phyloP scores from a whole-genome alignment of 331 rosid species.

The Malus hybrid region DNA sequence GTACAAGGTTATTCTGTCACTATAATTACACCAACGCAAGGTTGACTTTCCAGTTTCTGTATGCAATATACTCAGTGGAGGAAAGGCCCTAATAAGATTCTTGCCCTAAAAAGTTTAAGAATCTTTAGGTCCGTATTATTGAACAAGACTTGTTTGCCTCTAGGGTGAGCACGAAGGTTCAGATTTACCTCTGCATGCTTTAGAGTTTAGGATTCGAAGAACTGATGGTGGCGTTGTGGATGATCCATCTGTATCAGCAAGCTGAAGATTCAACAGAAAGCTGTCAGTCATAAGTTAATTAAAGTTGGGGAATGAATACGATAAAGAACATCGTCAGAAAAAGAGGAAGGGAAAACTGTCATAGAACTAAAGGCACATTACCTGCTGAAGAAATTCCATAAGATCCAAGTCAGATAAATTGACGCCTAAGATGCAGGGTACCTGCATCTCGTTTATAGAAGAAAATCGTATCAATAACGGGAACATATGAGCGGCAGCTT shows the following conservation, averaged over 20 bases:
- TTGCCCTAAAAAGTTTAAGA: too few relatives aligned
- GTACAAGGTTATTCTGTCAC: background rate
- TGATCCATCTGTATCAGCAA: constrained; percentile 95
- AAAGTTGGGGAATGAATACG: background rate
- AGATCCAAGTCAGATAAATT: constrained; percentile 75
- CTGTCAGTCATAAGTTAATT: constrained; percentile 4
- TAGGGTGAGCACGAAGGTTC: background rate
- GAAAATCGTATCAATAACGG: constrained; percentile 2
- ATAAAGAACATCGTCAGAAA: constrained; percentile 2
- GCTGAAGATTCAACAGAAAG: constrained; percentile 36
- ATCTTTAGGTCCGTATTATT: background rate
- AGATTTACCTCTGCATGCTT: constrained; percentile 87
- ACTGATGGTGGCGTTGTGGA: constrained; percentile 85
- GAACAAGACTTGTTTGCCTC: constrained; percentile 2
- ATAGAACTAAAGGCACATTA: constrained; percentile 5
- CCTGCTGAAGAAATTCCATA: constrained; percentile 98
- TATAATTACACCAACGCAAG: background rate
- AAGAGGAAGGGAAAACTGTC: background rate
- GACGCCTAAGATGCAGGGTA: constrained; percentile 88
- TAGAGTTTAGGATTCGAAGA: constrained; percentile 71
- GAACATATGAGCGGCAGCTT: constrained; percentile 3
- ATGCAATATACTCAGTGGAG: background rate
- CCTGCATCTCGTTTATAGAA: constrained; percentile 38
- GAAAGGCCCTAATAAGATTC: background rate
- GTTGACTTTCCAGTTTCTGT: background rate